Percentiles rank a stretch among this genome's conserved stretches.
These are phyloP conservation scores for Yarrowia phangngaensis DNA, from an alignment of 805 yeast genomes.

Conservation along the genomic window DNA sequence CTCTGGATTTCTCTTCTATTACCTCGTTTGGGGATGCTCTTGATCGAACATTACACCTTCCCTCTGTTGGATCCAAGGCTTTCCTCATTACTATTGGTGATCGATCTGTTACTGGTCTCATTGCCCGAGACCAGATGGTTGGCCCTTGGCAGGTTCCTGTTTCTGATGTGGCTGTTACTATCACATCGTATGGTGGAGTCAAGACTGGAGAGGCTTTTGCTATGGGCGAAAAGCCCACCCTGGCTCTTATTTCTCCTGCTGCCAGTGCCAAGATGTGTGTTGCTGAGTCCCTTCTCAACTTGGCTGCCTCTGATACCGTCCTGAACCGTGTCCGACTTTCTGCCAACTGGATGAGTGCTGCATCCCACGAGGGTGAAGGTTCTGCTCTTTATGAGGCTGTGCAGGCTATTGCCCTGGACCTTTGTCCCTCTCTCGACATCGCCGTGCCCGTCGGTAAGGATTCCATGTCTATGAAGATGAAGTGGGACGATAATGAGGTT, in stretches of 20 bases:
- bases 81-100: conserved; percentile 98
- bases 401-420: conserved; percentile 88
- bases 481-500: conserved; percentile 81
- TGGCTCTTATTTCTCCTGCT: conserved; percentile 81
- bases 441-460: conserved; percentile 98
- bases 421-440: conserved; percentile 89
- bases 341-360: conserved; percentile 99
- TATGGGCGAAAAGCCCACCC: conserved; percentile 91
- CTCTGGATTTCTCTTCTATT: conserved; percentile 38
- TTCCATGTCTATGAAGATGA: conserved; percentile 99
- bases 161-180: conserved; percentile 96
- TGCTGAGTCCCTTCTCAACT: conserved; percentile 86
- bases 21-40: conserved; percentile 58
- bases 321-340: conserved; percentile 76
- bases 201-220: conserved; percentile 97
- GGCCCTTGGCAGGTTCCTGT: conserved; percentile 99
- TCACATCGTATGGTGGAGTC: conserved; percentile 78
- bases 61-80: conserved; percentile 91
- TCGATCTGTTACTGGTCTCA: conserved; percentile 93
- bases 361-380: conserved; percentile 93
- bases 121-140: conserved; percentile 97
- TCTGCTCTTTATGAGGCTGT: conserved; percentile 93
- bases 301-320: conserved; percentile 82
- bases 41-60: conserved; percentile 77
- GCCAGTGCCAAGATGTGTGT: conserved; percentile 94